Base-by-base conservation (phyloP, 2,329 filamentous ascomycete species). In the Xylaria sp. region DNA sequence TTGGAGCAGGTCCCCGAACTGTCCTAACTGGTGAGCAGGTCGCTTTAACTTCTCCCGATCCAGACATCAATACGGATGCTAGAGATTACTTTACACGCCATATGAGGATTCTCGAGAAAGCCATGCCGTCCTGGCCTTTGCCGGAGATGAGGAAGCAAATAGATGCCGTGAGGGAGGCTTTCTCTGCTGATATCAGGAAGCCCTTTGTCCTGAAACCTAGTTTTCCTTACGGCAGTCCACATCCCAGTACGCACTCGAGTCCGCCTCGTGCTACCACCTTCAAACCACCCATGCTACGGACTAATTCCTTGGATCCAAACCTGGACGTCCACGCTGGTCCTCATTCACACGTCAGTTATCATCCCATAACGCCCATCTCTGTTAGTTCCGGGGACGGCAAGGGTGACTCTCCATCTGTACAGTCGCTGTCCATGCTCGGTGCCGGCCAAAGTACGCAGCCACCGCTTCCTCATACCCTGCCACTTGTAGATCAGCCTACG, bases 31-130 rank as follows among this genome's bases (percentile, higher is more conserved):
- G 27, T 53, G 37, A 58, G 59, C 68, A 96, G 93, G 90, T 97
- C 68, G 93, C 93, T 4, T 89, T 97, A 63, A 96, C 93, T 13
- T 97, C 93, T 17, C 94, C 95, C 17, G 93, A 98, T 74, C 91
- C 92, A 1, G 91, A 95, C 38, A 85, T 97, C 59, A 93, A 95
- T 73, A 81, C 83, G 0, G 92, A 97, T 74, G 92, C 94, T 5
- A 86, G 91, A 31, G 90, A 94, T 64, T 98, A 90, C 74, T 98
- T 98, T 72, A 90, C 92, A 2, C 85, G 94, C 48, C 93, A 97
- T 70, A 97, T 98, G 94, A 88, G 93, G 57, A 89, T 98, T 37
- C 81, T 98, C 60, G 94, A 98, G 75, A 89, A 87, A 67, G 95
- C 93, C 69, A 91, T 92, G 73, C 83, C 85, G 8, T 87, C 88